Conservation (phyloP, 345 rosid genomes). For the Populus simonii region DNA sequence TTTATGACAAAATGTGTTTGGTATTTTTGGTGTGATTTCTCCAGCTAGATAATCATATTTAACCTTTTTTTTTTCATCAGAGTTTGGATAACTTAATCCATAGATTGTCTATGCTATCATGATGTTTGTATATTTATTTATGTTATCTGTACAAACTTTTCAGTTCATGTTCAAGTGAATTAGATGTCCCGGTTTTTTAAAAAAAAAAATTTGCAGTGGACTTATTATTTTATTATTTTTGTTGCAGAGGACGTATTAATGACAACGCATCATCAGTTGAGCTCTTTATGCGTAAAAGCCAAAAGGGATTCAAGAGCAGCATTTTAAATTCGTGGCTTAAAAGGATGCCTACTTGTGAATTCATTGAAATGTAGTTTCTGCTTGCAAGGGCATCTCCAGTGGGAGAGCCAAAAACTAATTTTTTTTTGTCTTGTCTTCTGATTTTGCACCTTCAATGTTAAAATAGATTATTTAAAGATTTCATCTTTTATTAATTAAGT, state of each 20-base stretch:
- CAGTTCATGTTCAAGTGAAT: background rate
- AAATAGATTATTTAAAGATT: no score
- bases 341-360: background rate
- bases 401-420: background rate
- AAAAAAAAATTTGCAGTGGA: background rate
- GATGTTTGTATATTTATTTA: background rate
- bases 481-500: no score
- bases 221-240: background rate
- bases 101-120: background rate
- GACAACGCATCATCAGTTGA: background rate
- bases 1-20: background rate
- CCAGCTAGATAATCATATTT: background rate
- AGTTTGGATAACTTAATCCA: background rate
- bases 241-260: constrained; percentile 14
- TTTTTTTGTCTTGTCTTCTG: background rate
- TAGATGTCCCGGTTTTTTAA: background rate
- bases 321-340: background rate
- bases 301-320: background rate
- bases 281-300: background rate
- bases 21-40: background rate
- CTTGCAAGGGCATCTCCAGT: background rate
- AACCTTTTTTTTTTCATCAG: background rate
- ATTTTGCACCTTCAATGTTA: background rate
- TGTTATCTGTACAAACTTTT: background rate
- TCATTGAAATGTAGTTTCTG: background rate